A percentile compares a stretch with the other conserved stretches of the same genome.
phyloP scores from a whole-genome alignment of 2,329 filamentous ascomycete species.

The Drechmeria coniospora region DNA sequence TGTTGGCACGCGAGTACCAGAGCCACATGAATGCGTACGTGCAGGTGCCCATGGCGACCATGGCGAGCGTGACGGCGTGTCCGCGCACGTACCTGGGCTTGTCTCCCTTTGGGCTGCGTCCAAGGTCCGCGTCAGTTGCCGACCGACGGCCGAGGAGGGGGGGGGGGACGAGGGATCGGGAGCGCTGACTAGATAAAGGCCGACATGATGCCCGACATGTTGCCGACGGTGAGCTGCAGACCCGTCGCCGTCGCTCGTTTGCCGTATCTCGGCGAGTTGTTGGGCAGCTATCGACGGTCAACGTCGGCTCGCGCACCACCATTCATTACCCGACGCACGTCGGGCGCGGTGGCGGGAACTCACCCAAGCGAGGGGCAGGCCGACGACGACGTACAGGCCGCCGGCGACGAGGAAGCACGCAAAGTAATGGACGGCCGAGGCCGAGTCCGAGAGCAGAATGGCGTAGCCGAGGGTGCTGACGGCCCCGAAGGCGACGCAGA shows the following conservation, averaged over 20 bases:
- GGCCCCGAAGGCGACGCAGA: conserved; percentile 44
- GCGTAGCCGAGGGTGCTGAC: conserved; percentile 55
- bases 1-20: conserved; percentile 34
- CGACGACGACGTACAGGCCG: conserved; percentile 50
- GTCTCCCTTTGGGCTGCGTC: conserved; percentile 26
- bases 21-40: conserved; percentile 40
- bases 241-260: conserved; percentile 61
- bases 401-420: conserved; percentile 62
- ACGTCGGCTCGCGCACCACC: background rate
- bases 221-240: conserved; percentile 55
- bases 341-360: conserved; percentile 6
- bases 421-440: conserved; percentile 54
- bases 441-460: conserved; percentile 44
- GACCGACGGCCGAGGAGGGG: too few relatives aligned
- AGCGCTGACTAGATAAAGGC: conserved; percentile 47
- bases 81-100: conserved; percentile 44
- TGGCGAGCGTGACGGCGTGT: conserved; percentile 43
- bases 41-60: conserved; percentile 38
- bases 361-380: conserved; percentile 40
- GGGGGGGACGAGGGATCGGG: too few relatives aligned
- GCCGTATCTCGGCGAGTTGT: conserved; percentile 58
- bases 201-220: conserved; percentile 56
- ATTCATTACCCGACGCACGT: background rate
- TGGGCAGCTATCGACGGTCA: conserved; percentile 27
- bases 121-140: too few relatives aligned